phyloP scores from a whole-genome alignment of 2,329 filamentous ascomycete species.

The Fusarium citri region DNA sequence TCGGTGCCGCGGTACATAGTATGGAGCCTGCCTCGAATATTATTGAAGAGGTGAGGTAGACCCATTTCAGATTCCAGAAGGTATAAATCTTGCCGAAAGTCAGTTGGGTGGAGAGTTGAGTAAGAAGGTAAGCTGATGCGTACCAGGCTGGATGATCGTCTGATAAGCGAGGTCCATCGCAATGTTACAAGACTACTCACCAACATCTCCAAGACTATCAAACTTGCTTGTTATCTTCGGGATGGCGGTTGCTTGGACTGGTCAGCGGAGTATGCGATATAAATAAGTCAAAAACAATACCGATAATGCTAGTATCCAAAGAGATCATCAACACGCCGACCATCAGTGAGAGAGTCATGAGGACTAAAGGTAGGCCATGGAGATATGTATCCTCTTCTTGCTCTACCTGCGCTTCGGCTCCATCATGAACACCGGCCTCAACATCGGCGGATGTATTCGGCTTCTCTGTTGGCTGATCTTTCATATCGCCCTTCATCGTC shows the following conservation, averaged over 20 bases:
- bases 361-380: conserved; percentile 18
- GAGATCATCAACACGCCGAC: conserved; percentile 36
- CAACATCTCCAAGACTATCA: conserved; percentile 50
- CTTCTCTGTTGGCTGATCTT: not conserved
- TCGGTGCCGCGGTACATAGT: conserved; percentile 47
- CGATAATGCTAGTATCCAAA: conserved; percentile 42
- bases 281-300: not conserved
- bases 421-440: not conserved
- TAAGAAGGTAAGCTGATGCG: conserved; percentile 45
- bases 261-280: not conserved
- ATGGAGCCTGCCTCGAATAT: conserved; percentile 47
- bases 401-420: not conserved
- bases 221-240: conserved; percentile 47
- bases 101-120: conserved; percentile 42
- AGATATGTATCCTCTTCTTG: conserved; percentile 22
- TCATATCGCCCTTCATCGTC: fast-evolving
- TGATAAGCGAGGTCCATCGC: fast-evolving
- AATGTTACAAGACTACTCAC: not conserved
- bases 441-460: fast-evolving
- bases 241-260: conserved; percentile 39
- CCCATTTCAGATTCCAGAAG: conserved; percentile 50
- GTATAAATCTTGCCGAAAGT: conserved; percentile 50
- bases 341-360: conserved; percentile 39
- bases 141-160: conserved; percentile 47
- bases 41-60: conserved; percentile 40